Conservation (phyloP, 2,329 filamentous ascomycete genomes). For the Apiospora aurea region DNA sequence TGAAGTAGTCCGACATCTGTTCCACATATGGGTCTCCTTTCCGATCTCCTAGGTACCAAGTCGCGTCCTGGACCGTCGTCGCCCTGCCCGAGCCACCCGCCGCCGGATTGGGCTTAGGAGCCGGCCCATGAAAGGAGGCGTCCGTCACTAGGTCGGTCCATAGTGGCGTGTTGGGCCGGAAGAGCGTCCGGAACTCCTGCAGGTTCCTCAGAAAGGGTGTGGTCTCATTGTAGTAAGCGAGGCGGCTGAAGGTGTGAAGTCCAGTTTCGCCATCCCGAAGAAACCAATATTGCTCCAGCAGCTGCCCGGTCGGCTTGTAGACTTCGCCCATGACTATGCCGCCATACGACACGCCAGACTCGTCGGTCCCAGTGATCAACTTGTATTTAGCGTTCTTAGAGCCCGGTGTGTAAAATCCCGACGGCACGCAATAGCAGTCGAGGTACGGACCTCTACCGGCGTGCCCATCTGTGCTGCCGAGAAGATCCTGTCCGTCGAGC, state of each 20-base stretch:
- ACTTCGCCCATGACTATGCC: constrained; percentile 67
- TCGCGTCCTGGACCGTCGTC: constrained; percentile 64
- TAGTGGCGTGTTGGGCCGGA: constrained; percentile 64
- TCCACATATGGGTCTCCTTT: constrained; percentile 62
- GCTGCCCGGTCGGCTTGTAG: constrained; percentile 63
- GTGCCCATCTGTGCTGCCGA: constrained; percentile 53
- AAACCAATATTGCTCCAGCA: constrained; percentile 71
- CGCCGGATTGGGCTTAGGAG: constrained; percentile 54
- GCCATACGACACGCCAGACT: constrained; percentile 58
- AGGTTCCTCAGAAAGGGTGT: constrained; percentile 63
- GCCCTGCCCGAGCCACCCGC: constrained; percentile 51
- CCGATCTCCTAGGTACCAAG: constrained; percentile 65
- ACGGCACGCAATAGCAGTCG: constrained; percentile 68
- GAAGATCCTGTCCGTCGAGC: constrained; percentile 54
- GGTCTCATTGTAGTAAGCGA: constrained; percentile 65
- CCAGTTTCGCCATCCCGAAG: constrained; percentile 68
- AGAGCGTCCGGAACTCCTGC: constrained; percentile 67
- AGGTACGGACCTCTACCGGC: constrained; percentile 63
- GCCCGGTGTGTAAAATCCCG: constrained; percentile 66
- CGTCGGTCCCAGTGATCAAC: constrained; percentile 59
- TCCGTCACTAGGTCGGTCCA: constrained; percentile 71
- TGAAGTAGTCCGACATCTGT: constrained; percentile 67
- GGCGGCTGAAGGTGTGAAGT: constrained; percentile 66
- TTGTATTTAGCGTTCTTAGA: constrained; percentile 55
- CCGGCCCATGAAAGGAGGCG: constrained; percentile 53